Conservation (phyloP, 208 protist genomes). For the Naegleria gruberi region DNA sequence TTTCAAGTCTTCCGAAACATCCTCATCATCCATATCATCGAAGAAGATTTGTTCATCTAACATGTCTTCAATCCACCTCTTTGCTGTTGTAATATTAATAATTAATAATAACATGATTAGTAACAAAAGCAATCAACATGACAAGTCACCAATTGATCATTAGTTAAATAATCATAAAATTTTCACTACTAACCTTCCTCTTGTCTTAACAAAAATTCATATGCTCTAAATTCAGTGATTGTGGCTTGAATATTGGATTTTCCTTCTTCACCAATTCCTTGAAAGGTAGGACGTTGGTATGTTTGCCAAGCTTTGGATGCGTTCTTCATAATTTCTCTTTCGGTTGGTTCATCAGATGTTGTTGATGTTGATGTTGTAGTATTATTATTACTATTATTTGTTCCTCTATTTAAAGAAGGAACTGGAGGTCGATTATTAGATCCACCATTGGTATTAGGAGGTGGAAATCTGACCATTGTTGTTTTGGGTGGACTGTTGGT, state of each 20-base stretch:
- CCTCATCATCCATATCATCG: background rate
- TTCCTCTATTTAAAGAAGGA: too few species aligned
- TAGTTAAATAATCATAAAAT: too few species aligned
- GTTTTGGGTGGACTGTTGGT: too few species aligned
- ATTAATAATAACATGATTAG: background rate
- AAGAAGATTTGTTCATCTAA: constrained; percentile 3
- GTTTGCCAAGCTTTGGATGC: background rate
- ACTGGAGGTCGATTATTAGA: too few species aligned
- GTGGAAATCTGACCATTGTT: too few species aligned
- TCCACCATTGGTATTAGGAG: too few species aligned
- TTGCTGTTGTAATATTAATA: background rate
- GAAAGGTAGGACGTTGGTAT: background rate
- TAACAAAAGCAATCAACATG: too few species aligned
- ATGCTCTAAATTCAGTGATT: background rate
- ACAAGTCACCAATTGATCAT: too few species aligned
- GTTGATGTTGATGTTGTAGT: too few species aligned
- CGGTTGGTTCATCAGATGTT: background rate
- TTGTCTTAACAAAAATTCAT: background rate
- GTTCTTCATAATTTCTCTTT: background rate
- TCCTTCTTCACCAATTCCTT: background rate
- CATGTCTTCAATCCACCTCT: constrained; percentile 11
- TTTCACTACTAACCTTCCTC: background rate
- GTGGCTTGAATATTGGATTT: background rate
- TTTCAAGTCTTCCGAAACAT: background rate
- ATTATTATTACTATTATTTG: too few species aligned